A percentile compares a stretch with the other conserved stretches of the same genome.
phyloP scores from a whole-genome alignment of 306 rosid species.

The Cicer cuneatum region DNA sequence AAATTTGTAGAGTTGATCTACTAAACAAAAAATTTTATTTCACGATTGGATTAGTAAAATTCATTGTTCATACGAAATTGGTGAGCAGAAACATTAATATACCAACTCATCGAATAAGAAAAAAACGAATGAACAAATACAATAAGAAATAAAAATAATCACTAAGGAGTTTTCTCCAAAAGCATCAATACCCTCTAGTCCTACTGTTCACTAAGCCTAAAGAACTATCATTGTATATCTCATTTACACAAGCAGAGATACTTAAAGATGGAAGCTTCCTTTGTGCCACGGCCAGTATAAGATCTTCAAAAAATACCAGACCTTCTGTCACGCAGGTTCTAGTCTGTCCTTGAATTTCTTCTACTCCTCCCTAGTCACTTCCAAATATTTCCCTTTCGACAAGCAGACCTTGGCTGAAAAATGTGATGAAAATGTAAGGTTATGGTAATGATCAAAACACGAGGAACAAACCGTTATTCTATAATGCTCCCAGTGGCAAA shows the following conservation, averaged over 20 bases:
- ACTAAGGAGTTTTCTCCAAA: slow-evolving; percentile 29
- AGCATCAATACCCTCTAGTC: background rate
- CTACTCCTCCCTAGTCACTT: slow-evolving; percentile 42
- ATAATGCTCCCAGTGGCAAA: slow-evolving; percentile 17
- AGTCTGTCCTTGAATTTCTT: slow-evolving; percentile 32
- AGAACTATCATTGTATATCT: background rate
- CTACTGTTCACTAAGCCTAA: background rate
- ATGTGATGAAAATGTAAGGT: slow-evolving; percentile 43
- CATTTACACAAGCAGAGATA: slow-evolving; percentile 18
- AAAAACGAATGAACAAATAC: slow-evolving; percentile 26
- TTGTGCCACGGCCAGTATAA: slow-evolving; percentile 15
- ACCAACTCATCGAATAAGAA: background rate
- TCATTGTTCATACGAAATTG: too few species aligned
- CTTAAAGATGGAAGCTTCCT: slow-evolving; percentile 3
- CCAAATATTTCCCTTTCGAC: slow-evolving; percentile 63
- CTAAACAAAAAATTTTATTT: too few species aligned
- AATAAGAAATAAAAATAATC: background rate
- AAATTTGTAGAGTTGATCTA: too few species aligned
- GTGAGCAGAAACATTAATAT: too few species aligned
- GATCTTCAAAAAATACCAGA: slow-evolving; percentile 29
- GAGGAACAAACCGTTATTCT: background rate
- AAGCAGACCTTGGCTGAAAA: slow-evolving; percentile 85
- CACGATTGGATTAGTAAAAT: too few species aligned
- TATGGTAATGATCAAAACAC: background rate
- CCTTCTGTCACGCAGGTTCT: slow-evolving; percentile 16